Percentiles rank a stretch among this genome's conserved stretches.
Conservation (phyloP, 2,329 filamentous ascomycete genomes). For the Colletotrichum brevisporum region DNA sequence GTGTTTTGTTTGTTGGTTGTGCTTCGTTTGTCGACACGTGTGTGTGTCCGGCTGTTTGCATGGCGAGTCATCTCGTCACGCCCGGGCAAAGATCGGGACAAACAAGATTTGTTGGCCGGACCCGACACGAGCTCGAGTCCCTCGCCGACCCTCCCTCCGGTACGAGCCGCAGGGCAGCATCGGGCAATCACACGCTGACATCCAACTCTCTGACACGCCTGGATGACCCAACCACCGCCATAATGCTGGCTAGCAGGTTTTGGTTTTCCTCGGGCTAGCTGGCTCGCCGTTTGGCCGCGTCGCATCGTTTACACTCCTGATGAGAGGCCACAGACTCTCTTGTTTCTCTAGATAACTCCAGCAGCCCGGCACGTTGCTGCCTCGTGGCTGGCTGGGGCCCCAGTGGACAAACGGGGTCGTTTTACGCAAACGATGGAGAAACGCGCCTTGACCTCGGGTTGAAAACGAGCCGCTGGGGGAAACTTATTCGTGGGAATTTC, state of each 20-base stretch:
- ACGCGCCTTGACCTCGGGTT: slow-evolving; percentile 36
- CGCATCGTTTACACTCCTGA: too few relatives aligned
- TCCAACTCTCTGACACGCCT: background rate
- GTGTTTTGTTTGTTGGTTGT: too few relatives aligned
- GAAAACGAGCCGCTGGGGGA: slow-evolving; percentile 34
- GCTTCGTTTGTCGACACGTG: too few relatives aligned
- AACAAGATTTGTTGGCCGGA: too few relatives aligned
- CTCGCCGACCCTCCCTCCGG: background rate
- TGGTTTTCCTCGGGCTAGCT: background rate
- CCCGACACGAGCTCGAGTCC: background rate
- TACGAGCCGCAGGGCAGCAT: background rate
- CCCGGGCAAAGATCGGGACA: too few relatives aligned
- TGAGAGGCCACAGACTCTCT: background rate
- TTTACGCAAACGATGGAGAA: slow-evolving; percentile 27
- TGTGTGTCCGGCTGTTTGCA: too few relatives aligned
- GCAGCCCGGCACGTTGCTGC: slow-evolving; percentile 2
- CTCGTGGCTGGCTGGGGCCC: slow-evolving; percentile 8
- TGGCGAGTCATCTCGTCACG: too few relatives aligned
- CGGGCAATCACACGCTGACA: background rate
- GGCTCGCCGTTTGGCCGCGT: background rate
- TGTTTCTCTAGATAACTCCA: background rate
- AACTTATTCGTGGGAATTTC: background rate
- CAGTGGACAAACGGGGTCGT: background rate
- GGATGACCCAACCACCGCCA: background rate
- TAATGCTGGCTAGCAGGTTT: background rate